Base-by-base conservation (phyloP, 352 stramenopile species). In the Pythium sp. region DNA sequence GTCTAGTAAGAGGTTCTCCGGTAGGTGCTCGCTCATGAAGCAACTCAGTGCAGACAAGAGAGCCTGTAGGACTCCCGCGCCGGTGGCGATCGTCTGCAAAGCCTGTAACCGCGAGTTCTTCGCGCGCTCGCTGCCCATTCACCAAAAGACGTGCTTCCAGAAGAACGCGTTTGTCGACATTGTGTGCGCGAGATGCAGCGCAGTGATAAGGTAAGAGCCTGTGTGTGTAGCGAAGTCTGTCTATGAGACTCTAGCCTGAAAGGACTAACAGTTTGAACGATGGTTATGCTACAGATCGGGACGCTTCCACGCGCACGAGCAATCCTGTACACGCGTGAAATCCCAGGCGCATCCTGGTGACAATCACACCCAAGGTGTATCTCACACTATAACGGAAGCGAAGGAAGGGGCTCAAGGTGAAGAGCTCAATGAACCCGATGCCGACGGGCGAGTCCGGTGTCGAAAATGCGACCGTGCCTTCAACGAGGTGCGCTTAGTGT, bases 131-230 rank as follows among this genome's bases (percentile, higher is more conserved):
- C 63, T 93, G n/a, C 69, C 71, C 0, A 90, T 93, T 64, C 85
- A 93, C 57, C 82, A 91, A 62, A 90, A 90, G 60, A 76, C 67
- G 4, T 93, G 85, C 62, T 93, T 87, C 62, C 75, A 84, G 46
- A 78, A 78, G n/a, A 82, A 93, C 34, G 69, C 74, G 1, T 89
- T 89, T 41, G 75, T 84, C 9, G 67, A 85, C 14, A 54, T 93
- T 11, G 22, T 49, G 34, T 93, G 85, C 36, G 58, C 67, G 8
- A 78, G 64, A 28, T 93, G 85, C 67, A 68, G 74, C 32, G 11
- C 9, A 0, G 34, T 47, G 3, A 53, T 91, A 46, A 73, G 74
- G 77, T 84, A 5, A n/a, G 54, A n/a, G n/a, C n/a, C n/a, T n/a
- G n/a, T n/a, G n/a, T n/a, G n/a, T n/a, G n/a, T n/a, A n/a, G n/a